Evolutionary conservation across 2,329 filamentous ascomycete genomes (phyloP).

Genomic region (Fusarium domesticum): DNA sequence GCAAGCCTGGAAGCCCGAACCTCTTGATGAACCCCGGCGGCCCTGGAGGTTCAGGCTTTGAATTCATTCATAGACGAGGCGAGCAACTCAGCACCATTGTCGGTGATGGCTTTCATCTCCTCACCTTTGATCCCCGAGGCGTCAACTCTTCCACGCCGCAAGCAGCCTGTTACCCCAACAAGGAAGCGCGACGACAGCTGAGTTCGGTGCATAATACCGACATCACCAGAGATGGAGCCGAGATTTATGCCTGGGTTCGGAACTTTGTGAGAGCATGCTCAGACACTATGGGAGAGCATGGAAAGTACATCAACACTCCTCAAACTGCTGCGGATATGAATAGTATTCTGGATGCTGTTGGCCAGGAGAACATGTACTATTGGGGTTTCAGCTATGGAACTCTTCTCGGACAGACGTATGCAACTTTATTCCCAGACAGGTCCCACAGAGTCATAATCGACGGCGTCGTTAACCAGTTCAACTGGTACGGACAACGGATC

Average conservation of each 20-base stretch:
- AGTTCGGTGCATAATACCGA: constrained; percentile 25
- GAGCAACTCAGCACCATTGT: constrained; percentile 34
- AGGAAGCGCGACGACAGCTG: constrained; percentile 31
- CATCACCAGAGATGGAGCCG: constrained; percentile 33
- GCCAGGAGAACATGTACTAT: constrained; percentile 34
- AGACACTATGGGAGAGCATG: constrained; percentile 45
- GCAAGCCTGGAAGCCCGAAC: constrained; percentile 41
- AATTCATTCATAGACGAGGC: constrained; percentile 36
- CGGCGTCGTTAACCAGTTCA: constrained; percentile 34
- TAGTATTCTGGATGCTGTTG: constrained; percentile 43
- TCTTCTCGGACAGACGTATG: constrained; percentile 41
- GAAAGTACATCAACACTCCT: constrained; percentile 46
- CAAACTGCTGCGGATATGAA: constrained; percentile 53
- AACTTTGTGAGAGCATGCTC: constrained; percentile 41
- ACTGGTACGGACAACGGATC: constrained; percentile 32
- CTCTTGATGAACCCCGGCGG: constrained; percentile 48
- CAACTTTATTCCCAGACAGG: constrained; percentile 36
- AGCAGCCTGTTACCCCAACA: constrained; percentile 41
- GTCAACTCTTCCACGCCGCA: constrained; percentile 32
- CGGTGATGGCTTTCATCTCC: constrained; percentile 45
- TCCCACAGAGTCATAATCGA: constrained; percentile 37
- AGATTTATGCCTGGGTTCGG: constrained; percentile 41
- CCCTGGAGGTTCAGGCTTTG: constrained; percentile 44
- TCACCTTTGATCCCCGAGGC: constrained; percentile 48
- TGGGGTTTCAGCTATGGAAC: constrained; percentile 46